These are phyloP conservation scores for Exsudoporus floridanus DNA, from an alignment of 1,284 basidiomycete species.

Conservation along the genomic window DNA sequence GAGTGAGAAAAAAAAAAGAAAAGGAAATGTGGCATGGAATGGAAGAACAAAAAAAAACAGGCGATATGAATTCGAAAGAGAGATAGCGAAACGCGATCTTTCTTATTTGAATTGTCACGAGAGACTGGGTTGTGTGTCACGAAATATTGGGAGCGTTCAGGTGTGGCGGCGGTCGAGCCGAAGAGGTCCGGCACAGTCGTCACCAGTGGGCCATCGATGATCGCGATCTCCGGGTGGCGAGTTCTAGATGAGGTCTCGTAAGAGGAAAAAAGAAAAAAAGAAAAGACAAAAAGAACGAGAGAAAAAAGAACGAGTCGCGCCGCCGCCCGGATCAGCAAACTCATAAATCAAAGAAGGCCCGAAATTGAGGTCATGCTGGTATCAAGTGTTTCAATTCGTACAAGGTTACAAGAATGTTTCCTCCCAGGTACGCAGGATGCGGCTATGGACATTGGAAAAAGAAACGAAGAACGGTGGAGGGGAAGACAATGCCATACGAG, in stretches of 20 bases:
- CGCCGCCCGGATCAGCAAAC: slow-evolving; percentile 12
- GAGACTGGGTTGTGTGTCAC: too few species aligned
- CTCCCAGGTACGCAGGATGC: slow-evolving; percentile 12
- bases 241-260: slow-evolving; percentile 9
- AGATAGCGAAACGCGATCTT: too few species aligned
- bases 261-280: neutral
- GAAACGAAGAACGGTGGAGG: slow-evolving; percentile 4
- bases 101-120: too few species aligned
- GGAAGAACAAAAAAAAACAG: too few species aligned
- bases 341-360: slow-evolving; percentile 8
- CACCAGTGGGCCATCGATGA: slow-evolving; percentile 3
- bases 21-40: too few species aligned
- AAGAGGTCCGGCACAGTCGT: slow-evolving; percentile 2
- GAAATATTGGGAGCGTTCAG: too few species aligned
- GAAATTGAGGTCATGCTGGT: slow-evolving; percentile 13
- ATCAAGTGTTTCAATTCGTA: slow-evolving; percentile 22
- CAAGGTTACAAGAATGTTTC: slow-evolving; percentile 16
- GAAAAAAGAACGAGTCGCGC: slow-evolving; percentile 7
- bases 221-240: slow-evolving; percentile 9
- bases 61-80: too few species aligned
- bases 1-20: too few species aligned
- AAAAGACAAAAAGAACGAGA: neutral
- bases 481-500: slow-evolving; percentile 11
- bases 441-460: slow-evolving; percentile 6
- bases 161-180: slow-evolving; percentile 7